A percentile compares a stretch with the other conserved stretches of the same genome.
Evolutionary conservation across 1,139 yeast species (phyloP).

Genomic region (Tardiomyces blankii): DNA sequence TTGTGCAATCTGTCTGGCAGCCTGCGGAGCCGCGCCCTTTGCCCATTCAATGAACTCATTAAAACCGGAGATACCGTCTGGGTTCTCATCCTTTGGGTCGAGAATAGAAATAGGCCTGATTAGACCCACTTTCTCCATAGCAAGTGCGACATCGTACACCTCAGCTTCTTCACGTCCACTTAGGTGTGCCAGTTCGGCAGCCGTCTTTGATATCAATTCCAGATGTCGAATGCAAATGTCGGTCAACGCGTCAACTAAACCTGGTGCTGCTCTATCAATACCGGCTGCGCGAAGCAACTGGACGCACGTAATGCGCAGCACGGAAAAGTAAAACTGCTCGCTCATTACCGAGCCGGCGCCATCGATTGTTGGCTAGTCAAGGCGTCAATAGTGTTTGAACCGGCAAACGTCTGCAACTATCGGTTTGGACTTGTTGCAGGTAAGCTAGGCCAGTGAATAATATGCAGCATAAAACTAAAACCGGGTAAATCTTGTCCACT

Average conservation of each 20-base stretch:
- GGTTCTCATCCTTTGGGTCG: constrained; percentile 29
- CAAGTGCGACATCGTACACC: constrained; percentile 50
- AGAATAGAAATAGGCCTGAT: constrained; percentile 35
- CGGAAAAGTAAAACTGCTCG: constrained; percentile 41
- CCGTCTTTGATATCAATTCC: constrained; percentile 33
- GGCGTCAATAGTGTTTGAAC: no score
- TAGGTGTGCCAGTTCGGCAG: constrained; percentile 31
- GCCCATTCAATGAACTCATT: constrained; percentile 40
- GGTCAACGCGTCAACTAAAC: constrained; percentile 49
- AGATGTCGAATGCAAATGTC: constrained; percentile 52
- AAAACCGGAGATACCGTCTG: constrained; percentile 27
- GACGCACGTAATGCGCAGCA: constrained; percentile 52
- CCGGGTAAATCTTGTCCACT: no score
- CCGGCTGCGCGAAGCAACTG: constrained; percentile 62
- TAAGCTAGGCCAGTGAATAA: no score
- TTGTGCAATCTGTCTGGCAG: constrained; percentile 29
- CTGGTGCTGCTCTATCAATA: constrained; percentile 57
- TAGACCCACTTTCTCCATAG: constrained; percentile 44
- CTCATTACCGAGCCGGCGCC: background rate
- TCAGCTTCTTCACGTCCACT: constrained; percentile 33
- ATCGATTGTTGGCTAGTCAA: background rate
- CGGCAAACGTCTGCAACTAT: no score
- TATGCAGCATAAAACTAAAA: no score
- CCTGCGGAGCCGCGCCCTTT: constrained; percentile 30
- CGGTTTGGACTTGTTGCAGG: no score